These are phyloP conservation scores for Alternaria tenuissima DNA, from an alignment of 2,329 filamentous ascomycete species.

Conservation along the genomic window DNA sequence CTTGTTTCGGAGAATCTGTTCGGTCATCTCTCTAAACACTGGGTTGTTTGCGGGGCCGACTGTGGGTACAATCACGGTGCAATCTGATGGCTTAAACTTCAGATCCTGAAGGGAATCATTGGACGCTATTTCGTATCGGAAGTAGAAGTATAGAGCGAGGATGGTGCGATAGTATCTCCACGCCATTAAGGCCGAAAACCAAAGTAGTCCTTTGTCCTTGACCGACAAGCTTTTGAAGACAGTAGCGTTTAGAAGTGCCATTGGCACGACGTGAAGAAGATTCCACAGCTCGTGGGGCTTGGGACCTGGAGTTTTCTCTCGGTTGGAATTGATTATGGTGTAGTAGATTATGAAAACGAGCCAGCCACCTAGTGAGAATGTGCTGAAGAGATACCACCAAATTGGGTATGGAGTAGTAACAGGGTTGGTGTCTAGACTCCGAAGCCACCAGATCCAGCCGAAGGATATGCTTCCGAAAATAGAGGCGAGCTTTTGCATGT, in stretches of 20 bases:
- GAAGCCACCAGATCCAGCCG: neutral
- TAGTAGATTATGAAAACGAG: neutral
- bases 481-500: neutral
- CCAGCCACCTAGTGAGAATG: neutral
- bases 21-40: conserved; percentile 17
- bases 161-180: conserved; percentile 34
- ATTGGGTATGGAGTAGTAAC: neutral
- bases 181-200: conserved; percentile 21
- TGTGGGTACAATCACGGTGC: conserved; percentile 33
- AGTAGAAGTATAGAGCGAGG: conserved; percentile 27
- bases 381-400: neutral
- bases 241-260: conserved; percentile 9
- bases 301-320: neutral
- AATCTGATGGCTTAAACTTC: conserved; percentile 15
- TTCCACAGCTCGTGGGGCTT: neutral
- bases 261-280: neutral
- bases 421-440: neutral
- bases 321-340: neutral
- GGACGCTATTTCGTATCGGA: conserved; percentile 19
- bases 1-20: conserved; percentile 21
- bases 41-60: conserved; percentile 22
- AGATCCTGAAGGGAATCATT: neutral
- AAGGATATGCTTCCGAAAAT: neutral
- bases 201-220: conserved; percentile 14
- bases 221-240: conserved; percentile 3